Conservation (phyloP, 1,284 basidiomycete species). For the Ganoderma leucocontextum region DNA sequence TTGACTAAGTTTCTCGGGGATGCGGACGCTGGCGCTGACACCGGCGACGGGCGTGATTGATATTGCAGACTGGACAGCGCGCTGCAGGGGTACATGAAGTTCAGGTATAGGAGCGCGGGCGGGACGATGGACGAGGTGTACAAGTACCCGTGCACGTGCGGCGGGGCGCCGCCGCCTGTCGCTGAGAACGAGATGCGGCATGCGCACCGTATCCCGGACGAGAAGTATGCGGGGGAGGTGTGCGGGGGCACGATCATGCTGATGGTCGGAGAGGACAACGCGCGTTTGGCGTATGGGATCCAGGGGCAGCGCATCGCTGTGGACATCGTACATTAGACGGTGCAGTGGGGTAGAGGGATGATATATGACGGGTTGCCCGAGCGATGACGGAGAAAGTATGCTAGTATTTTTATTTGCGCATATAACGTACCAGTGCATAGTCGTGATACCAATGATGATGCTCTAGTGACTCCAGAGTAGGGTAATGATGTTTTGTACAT, state of each 20-base stretch:
- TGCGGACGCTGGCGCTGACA: not conserved
- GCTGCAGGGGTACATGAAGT: conserved; percentile 5
- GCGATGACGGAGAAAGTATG: not conserved
- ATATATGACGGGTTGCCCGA: not conserved
- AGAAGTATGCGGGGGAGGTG: conserved; percentile 12
- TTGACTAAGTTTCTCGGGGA: too few relatives aligned
- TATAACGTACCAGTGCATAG: not conserved
- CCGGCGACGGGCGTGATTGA: not conserved
- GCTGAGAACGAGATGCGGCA: not conserved
- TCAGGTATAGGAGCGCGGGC: conserved; percentile 7
- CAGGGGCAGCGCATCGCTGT: conserved; percentile 22
- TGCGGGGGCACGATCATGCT: conserved; percentile 22
- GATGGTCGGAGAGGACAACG: conserved; percentile 20
- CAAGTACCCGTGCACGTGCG: conserved; percentile 26
- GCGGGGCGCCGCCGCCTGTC: not conserved
- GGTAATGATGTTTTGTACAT: not conserved
- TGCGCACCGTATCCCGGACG: not conserved
- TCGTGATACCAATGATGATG: not conserved
- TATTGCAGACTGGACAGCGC: conserved; percentile 9
- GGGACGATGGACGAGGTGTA: conserved; percentile 14
- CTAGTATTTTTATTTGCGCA: not conserved
- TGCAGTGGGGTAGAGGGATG: not conserved
- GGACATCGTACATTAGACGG: conserved; percentile 19
- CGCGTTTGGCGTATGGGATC: conserved; percentile 15
- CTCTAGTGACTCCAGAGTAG: not conserved